phyloP scores from a whole-genome alignment of 1,284 basidiomycete genomes.

The Cryptococcus depauperatus region DNA sequence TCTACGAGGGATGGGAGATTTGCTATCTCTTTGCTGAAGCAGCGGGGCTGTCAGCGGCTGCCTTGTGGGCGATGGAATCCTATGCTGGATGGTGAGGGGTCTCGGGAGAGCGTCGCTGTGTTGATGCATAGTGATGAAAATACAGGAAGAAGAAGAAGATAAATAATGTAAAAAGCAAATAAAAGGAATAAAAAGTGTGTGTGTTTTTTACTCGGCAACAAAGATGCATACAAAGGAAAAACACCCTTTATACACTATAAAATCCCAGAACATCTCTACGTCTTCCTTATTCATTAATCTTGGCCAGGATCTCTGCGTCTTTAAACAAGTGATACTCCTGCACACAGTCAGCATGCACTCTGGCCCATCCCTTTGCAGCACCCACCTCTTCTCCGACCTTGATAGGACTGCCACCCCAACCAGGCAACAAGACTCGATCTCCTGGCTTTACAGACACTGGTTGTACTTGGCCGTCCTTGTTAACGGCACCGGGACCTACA shows the following conservation, averaged over 20 bases:
- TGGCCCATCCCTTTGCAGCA: conserved; percentile 15
- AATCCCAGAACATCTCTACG: neutral
- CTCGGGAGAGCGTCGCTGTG: no score
- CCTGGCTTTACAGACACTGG: conserved; percentile 76
- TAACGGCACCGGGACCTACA: conserved; percentile 81
- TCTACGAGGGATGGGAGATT: conserved; percentile 5
- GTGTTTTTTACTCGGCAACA: no score
- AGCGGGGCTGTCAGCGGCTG: conserved; percentile 2
- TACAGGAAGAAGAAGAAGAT: no score
- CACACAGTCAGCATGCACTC: neutral
- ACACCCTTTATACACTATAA: neutral
- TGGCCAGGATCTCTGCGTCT: conserved; percentile 92
- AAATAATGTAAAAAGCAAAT: no score
- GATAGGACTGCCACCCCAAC: conserved; percentile 92
- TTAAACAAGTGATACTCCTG: conserved; percentile 94
- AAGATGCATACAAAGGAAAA: no score
- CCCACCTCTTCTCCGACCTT: conserved; percentile 94
- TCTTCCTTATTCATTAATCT: conserved; percentile 72
- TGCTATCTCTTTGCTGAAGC: neutral
- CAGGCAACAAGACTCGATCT: conserved; percentile 86
- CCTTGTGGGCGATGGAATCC: neutral
- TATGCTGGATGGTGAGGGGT: no score
- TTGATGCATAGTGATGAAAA: no score
- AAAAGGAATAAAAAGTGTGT: no score
- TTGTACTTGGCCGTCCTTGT: conserved; percentile 74